A percentile compares a stretch with the other conserved stretches of the same genome.
Evolutionary conservation across 2,329 filamentous ascomycete genomes (phyloP).

Genomic region (Emmonsiellopsis sp.): DNA sequence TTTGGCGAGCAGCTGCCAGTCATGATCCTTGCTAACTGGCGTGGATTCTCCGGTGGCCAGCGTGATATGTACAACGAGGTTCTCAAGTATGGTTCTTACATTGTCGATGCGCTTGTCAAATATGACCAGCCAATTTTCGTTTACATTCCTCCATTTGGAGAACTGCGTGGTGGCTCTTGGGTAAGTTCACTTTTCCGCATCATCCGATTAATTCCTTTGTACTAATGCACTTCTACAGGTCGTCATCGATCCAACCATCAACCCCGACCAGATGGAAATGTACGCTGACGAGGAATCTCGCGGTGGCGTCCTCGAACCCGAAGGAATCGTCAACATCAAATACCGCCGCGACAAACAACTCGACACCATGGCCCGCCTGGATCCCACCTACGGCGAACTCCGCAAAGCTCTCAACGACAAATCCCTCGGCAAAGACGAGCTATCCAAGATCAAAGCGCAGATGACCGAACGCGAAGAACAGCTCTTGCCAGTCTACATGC

Average conservation of each 20-base stretch:
- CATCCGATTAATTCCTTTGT: not conserved
- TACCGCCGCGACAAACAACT: slow-evolving; percentile 96
- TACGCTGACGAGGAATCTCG: slow-evolving; percentile 93
- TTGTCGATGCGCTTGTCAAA: slow-evolving; percentile 95
- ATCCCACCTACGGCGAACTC: slow-evolving; percentile 71
- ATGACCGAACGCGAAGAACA: slow-evolving; percentile 79
- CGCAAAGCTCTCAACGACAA: slow-evolving; percentile 66
- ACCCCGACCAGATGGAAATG: slow-evolving; percentile 96
- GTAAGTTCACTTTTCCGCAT: slow-evolving; percentile 32
- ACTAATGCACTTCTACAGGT: slow-evolving; percentile 45
- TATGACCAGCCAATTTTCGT: slow-evolving; percentile 98
- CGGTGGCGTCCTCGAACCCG: slow-evolving; percentile 93
- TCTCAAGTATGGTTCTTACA: slow-evolving; percentile 98
- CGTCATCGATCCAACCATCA: slow-evolving; percentile 97
- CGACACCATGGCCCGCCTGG: slow-evolving; percentile 91
- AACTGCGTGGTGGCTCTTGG: slow-evolving; percentile 98
- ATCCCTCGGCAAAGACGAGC: slow-evolving; percentile 61
- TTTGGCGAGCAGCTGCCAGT: slow-evolving; percentile 93
- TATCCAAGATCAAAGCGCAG: slow-evolving; percentile 69
- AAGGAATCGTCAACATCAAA: slow-evolving; percentile 98
- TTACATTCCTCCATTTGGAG: slow-evolving; percentile 93
- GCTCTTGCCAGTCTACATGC: slow-evolving; percentile 83
- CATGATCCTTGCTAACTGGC: slow-evolving; percentile 99
- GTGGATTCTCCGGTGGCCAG: slow-evolving; percentile 99
- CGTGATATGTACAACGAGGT: slow-evolving; percentile 99